Percentiles rank a stretch among this genome's conserved stretches.
Conservation (phyloP, 176 grass and related monocot species). For the Dendrocalamus sinicus region DNA sequence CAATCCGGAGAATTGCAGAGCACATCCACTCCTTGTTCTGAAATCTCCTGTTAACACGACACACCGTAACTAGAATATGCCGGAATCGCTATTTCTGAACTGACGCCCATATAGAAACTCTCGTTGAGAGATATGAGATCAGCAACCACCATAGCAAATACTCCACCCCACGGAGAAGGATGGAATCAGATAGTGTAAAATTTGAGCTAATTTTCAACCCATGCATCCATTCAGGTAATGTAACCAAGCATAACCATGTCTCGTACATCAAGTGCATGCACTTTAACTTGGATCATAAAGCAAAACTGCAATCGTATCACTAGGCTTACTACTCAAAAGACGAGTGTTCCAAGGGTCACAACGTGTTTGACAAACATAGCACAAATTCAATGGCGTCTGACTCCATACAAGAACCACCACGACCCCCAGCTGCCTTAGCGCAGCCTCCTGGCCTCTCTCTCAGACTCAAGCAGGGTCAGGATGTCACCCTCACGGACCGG, state of each 20-base stretch:
- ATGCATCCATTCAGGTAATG: not conserved
- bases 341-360: not conserved
- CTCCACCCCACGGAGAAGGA: too few species aligned
- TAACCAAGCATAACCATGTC: not conserved
- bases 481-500: too few species aligned
- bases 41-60: too few species aligned
- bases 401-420: not conserved
- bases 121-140: not conserved
- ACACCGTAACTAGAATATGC: too few species aligned
- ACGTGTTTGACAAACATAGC: constrained; percentile 22
- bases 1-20: too few species aligned
- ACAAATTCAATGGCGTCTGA: not conserved
- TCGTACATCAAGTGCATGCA: not conserved
- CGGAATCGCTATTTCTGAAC: too few species aligned
- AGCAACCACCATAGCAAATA: not conserved
- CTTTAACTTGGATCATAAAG: not conserved
- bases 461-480: not conserved
- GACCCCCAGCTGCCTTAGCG: constrained; percentile 43
- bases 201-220: too few species aligned
- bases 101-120: too few species aligned
- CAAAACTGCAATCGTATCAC: not conserved
- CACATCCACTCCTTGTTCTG: too few species aligned
- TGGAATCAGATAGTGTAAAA: too few species aligned
- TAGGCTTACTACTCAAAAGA: not conserved
- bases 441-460: constrained; percentile 86